Conservation (phyloP, 1,284 basidiomycete genomes). For the Heterobasidion occidentale region DNA sequence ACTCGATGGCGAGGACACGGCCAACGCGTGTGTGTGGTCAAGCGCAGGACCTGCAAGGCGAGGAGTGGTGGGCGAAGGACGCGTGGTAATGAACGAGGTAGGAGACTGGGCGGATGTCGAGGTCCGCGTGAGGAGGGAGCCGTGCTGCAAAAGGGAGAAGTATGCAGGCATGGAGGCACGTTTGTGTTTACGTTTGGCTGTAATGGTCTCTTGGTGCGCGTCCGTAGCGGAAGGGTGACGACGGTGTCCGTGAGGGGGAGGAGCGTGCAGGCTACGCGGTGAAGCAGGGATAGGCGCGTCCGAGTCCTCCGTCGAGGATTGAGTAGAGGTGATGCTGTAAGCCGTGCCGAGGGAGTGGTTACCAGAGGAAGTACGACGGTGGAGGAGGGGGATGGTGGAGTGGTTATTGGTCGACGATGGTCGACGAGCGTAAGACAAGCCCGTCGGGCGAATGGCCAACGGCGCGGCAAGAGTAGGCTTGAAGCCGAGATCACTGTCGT, state of each 20-base stretch:
- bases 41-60: constrained; percentile 22
- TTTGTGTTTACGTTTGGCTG: constrained; percentile 52
- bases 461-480: constrained; percentile 13
- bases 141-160: constrained; percentile 53
- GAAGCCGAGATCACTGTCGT: constrained; percentile 29
- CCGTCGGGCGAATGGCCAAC: constrained; percentile 13
- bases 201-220: constrained; percentile 27
- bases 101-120: constrained; percentile 37
- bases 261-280: constrained; percentile 23
- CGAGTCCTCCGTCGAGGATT: constrained; percentile 35
- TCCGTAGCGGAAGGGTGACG: constrained; percentile 12
- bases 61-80: constrained; percentile 25
- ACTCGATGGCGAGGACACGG: background rate
- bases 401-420: constrained; percentile 66
- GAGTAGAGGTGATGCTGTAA: constrained; percentile 32
- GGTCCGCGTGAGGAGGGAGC: constrained; percentile 14
- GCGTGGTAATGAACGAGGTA: constrained; percentile 30
- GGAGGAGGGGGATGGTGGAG: constrained; percentile 49
- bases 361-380: constrained; percentile 45
- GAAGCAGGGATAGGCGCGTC: constrained; percentile 17
- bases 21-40: constrained; percentile 18
- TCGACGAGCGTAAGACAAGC: constrained; percentile 56
- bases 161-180: constrained; percentile 70
- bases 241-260: constrained; percentile 13
- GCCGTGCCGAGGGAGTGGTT: constrained; percentile 34